Base-by-base conservation (phyloP, 108 stramenopile genomes). In the Cyclotella distinguenda region DNA sequence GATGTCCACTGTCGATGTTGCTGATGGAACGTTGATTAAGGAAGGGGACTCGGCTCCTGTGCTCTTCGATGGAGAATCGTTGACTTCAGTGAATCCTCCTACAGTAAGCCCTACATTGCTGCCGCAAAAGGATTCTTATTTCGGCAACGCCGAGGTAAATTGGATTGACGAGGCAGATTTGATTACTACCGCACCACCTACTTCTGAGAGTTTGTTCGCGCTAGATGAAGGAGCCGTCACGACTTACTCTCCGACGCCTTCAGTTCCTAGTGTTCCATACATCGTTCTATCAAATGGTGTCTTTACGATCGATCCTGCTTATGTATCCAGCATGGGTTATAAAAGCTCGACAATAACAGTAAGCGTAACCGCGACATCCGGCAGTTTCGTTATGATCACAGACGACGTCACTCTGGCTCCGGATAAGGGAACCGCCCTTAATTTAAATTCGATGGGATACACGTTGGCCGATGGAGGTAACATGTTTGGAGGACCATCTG, bases 311-410 rank as follows among this genome's bases (percentile, higher is more conserved):
- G 58, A 59, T 19, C 4, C 58, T 1, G 28, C 25, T 2, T 59
- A 59, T 25, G 43, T 44, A 13, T 28, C 33, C 39, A 59, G 18
- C 34, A 12, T 44, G 15, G 58, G 58, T 13, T 59, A 59, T 18
- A 0, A 25, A 7, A 27, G 44, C 27, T 42, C 42, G 28, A 42
- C 27, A 0, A 44, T 59, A 19, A 22, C 58, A 3, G 43, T 44
- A 19, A 26, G 7, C 26, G 43, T 59, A 5, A 43, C 31, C 16
- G 28, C 44, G 6, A 43, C 58, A 26, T 59, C 58, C 1, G 9
- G 36, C 7, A 12, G 42, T 27, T 59, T 44, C 21, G 42, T 33
- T 12, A 42, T 59, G 58, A n/a, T 59, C 8, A 44, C 58, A 9
- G 26, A 42, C 15, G 58, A 42, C 13, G 58, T 59, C 1, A 44